These are phyloP conservation scores for Candida ascalaphidarum DNA, from an alignment of 805 yeast genomes.

Conservation along the genomic window DNA sequence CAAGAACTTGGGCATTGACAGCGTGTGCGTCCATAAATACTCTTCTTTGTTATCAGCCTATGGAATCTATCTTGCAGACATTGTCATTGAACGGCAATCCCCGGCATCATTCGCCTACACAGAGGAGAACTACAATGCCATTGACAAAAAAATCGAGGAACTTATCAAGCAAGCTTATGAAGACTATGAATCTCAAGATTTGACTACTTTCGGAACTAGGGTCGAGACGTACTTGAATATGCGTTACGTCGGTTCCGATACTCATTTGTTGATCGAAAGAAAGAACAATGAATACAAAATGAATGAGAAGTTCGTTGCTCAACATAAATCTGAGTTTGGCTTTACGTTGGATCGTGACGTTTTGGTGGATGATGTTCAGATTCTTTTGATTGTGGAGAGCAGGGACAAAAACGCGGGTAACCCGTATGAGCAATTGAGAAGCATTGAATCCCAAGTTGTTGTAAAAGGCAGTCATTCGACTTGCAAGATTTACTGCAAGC, in stretches of 20 bases:
- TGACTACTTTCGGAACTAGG: conserved; percentile 29
- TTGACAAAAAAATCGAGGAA: conserved; percentile 37
- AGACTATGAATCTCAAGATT: conserved; percentile 42
- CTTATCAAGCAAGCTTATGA: conserved; percentile 35
- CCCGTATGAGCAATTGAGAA: conserved; percentile 14
- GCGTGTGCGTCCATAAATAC: conserved; percentile 68
- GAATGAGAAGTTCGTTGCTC: conserved; percentile 13
- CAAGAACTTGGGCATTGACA: conserved; percentile 54
- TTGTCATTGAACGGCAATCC: conserved; percentile 28
- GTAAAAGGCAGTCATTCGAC: neutral
- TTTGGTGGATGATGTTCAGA: conserved; percentile 30
- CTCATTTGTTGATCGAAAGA: conserved; percentile 60
- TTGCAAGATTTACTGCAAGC: conserved; percentile 45
- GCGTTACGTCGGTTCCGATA: conserved; percentile 85
- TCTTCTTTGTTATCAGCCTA: conserved; percentile 82
- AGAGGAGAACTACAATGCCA: conserved; percentile 17
- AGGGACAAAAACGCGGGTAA: conserved; percentile 10
- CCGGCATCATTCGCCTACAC: conserved; percentile 21
- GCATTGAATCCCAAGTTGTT: conserved; percentile 7
- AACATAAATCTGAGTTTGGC: conserved; percentile 28
- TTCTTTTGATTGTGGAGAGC: conserved; percentile 11
- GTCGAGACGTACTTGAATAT: conserved; percentile 66
- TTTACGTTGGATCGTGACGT: conserved; percentile 25
- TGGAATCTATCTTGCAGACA: conserved; percentile 72
- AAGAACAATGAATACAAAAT: conserved; percentile 16